Evolutionary conservation across 768 basidiomycete species (phyloP), one percentile per base, ranked within the genome.

Genomic region (Amanita rubescens): DNA sequence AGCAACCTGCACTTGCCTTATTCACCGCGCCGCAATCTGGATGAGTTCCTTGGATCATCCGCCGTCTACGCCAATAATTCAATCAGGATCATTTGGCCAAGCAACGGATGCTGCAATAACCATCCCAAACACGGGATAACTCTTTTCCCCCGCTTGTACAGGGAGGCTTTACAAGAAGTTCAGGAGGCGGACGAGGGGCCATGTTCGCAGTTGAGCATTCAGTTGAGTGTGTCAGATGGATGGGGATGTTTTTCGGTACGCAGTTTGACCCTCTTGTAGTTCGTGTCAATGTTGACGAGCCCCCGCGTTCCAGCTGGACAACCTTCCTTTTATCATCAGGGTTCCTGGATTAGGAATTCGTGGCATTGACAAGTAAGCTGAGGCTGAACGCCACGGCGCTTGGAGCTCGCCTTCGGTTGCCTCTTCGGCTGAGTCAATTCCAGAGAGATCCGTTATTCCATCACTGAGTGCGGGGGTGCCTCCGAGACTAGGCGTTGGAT

Each of bases 91-190:
- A 12, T 39, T 11, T 11, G n/a, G n/a, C n/a, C n/a, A n/a, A n/a
- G 27, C 27, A 8, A 8, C 27, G 27, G 27, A 30, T 8, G 27
- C 14, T 30, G 44, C 44, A 1, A 73, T 85, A 35, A 78, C 82
- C 12, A 80, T 85, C 33, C 77, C 77, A 92, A 92, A 67, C 84
- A 90, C 60, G 82, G 85, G 33, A 91, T 92, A 61, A 77, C 86
- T 30, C 76, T 90, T 17, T 92, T 91, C 71, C 78, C 90, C 47
- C 87, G 86, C 62, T 63, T 88, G 5, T 92, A 73, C 72, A 84
- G 81, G 88, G 87, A 84, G 79, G 65, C 76, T 85, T 48, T 77
- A 77, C 66, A 82, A 78, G 62, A 80, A 80, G 47, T 71, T 85
- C 34, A 74, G 81, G 55, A 70, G 73, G 63, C 65, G 68, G 24